Evolutionary conservation across 2,329 filamentous ascomycete genomes (phyloP), one percentile per base, ranked within the genome.

Genomic region (Mycosphaerella arachidis): DNA sequence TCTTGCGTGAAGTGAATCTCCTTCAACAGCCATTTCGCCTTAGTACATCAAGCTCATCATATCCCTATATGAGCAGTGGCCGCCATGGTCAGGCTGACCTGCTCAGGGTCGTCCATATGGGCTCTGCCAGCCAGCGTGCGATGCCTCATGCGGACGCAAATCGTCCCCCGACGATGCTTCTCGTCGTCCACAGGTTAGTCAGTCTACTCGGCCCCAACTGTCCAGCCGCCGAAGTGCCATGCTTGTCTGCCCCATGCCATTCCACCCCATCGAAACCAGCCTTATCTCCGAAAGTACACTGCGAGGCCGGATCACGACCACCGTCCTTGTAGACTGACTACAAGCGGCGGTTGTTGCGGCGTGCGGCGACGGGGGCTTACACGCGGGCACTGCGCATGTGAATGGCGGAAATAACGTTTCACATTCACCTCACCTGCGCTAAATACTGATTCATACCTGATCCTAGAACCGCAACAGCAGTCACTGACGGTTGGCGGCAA

Each of bases 401-500:
- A 59, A 20, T 35, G 43, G 31, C 53, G 56, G 56, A 53, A 59
- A 59, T 59, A 62, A 59, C 45, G 37, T 50, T 37, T 27, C 30
- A 46, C n/a, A 43, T 40, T 51, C 46, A 60, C 48, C 43, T 58
- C 59, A 57, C 58, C 50, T 52, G 55, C 51, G 46, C 40, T 7
- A 43, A 12, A 12, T 50, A 27, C 31, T 56, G 46, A 53, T 52
- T 45, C 33, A 30, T 37, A 43, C 29, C 30, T 37, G 37, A 48
- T 72, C 33, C 69, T 72, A 24, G 65, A 60, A 57, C 57, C 63
- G 24, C 55, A 30, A 33, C 51, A 50, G 51, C 51, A 57, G 18
- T 75, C 89, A 13, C 48, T 74, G 63, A 80, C 77, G 10, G 82
- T 94, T 64, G 84, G 87, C 67, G 87, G 84, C 64, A 81, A 80